Evolutionary conservation across 495 filamentous ascomycete species (phyloP).

Genomic region (Aspergillus ellipticus): DNA sequence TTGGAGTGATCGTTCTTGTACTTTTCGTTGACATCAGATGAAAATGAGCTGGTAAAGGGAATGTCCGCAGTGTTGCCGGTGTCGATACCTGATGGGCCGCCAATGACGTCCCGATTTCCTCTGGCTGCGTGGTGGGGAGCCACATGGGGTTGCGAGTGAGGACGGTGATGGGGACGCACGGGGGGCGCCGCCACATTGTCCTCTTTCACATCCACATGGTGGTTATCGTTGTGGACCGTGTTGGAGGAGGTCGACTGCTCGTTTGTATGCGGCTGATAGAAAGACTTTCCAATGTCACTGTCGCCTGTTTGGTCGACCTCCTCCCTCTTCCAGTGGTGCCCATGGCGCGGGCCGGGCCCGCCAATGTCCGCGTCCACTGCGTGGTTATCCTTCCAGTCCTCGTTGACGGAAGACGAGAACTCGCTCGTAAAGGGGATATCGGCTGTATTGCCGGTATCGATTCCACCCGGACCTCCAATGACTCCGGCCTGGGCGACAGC

Average conservation of each 20-base stretch:
- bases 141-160: neutral
- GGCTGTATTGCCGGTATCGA: conserved; percentile 14
- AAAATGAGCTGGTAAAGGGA: neutral
- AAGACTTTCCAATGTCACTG: neutral
- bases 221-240: conserved; percentile 3
- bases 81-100: neutral
- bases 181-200: neutral
- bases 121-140: neutral
- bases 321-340: neutral
- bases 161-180: neutral
- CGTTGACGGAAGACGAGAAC: conserved; percentile 15
- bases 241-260: neutral
- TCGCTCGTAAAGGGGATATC: conserved; percentile 16
- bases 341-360: neutral
- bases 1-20: conserved; percentile 9
- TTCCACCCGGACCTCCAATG: conserved; percentile 11
- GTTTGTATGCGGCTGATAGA: neutral
- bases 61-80: conserved; percentile 3
- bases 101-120: neutral
- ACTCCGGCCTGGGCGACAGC: conserved; percentile 33
- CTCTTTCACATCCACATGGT: conserved; percentile 6
- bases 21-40: neutral
- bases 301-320: neutral
- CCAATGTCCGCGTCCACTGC: conserved; percentile 5
- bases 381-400: conserved; percentile 31